Base-by-base conservation (phyloP, 2,329 filamentous ascomycete genomes). In the Beauveria pseudobassiana region DNA sequence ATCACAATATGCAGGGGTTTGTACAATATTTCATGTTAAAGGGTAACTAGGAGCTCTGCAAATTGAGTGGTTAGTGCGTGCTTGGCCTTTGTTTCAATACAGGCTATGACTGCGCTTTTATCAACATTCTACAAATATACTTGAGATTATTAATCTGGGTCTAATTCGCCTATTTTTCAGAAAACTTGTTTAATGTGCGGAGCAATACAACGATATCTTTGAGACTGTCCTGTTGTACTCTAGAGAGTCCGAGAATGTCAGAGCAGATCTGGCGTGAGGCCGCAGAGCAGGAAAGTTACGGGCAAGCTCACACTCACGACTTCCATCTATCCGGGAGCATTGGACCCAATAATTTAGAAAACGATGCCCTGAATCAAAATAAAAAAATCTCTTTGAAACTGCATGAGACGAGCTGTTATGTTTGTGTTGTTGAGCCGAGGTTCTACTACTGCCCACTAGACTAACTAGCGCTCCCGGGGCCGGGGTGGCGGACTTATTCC, bases 381-480 rank as follows among this genome's bases (percentile, higher is more conserved):
- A 38, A 14, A 6, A 1, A 10, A 10, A 16, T 3, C 34, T 38
- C 10, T 52, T 40, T 10, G 16, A 52, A 24, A 28, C 20, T 16
- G 50, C 50, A 16, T 40, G 12, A n/a, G n/a, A 12, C 30, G 46
- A 51, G n/a, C 14, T 49, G n/a, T n/a, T 3, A 24, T 38, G 30
- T 16, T 28, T 60, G 40, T 14, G 24, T n/a, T 10, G 12, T 28
- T 60, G 58, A 60, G 58, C 58, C 58, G 58, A 60, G 58, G 58
- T 48, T 46, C 16, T 18, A 20, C 24, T 16, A 20, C n/a, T 40
- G 48, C 28, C 20, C 48, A 12, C 12, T 48, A 12, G 34, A 7
- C 30, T 16, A 14, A 45, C 56, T 51, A 51, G 30, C 34, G 34
- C 46, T 12, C 16, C 26, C 40, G 12, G 18, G 20, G 22, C 24